phyloP scores from a whole-genome alignment of 352 stramenopile genomes.

The Pythium sukuiense region DNA sequence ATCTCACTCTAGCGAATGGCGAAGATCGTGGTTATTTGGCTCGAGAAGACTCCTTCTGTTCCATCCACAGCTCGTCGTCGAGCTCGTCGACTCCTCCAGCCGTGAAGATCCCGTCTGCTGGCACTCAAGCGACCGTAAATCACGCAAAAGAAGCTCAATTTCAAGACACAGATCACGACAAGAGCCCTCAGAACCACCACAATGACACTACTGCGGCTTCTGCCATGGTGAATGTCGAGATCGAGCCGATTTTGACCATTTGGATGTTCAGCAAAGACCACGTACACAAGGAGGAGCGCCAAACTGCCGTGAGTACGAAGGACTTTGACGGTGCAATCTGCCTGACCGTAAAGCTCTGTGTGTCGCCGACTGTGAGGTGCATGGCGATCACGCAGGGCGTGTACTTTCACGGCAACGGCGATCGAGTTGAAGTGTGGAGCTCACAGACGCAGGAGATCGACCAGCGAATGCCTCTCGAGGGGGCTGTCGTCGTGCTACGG shows the following conservation, averaged over 20 bases:
- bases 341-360: constrained; percentile 3
- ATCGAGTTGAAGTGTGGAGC: constrained; percentile 22
- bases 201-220: not conserved
- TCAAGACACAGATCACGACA: not conserved
- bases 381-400: constrained; percentile 10
- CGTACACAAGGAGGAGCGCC: not conserved
- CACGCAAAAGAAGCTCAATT: not conserved
- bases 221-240: not conserved
- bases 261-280: constrained; percentile 4
- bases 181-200: not conserved
- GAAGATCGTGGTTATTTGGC: not conserved
- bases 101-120: not conserved
- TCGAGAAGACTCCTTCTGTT: constrained; percentile 16
- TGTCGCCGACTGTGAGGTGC: not conserved
- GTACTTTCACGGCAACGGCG: constrained; percentile 14
- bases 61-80: constrained; percentile 11
- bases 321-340: constrained; percentile 20
- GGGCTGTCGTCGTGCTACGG: not conserved
- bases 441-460: constrained; percentile 4
- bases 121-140: not conserved
- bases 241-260: constrained; percentile 1
- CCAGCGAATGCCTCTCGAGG: constrained; percentile 1
- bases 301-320: not conserved
- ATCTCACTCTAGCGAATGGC: not conserved
- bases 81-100: constrained; percentile 3